These are phyloP conservation scores for Pleomassaria siparia DNA, from an alignment of 2,329 filamentous ascomycete genomes.

Conservation along the genomic window DNA sequence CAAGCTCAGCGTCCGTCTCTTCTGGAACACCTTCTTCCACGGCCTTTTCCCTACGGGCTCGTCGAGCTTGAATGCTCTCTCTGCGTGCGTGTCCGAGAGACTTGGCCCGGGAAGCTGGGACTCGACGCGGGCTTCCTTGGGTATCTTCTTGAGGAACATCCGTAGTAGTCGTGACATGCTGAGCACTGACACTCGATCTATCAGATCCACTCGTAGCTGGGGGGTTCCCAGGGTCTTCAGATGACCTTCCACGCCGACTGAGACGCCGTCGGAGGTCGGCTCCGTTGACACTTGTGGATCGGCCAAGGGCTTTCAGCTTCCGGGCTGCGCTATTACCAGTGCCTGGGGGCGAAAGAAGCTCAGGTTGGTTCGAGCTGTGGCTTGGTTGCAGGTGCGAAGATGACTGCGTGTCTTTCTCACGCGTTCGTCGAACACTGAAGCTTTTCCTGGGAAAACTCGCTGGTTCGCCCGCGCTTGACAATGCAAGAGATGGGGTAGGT, in stretches of 20 bases:
- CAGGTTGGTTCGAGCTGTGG: slow-evolving; percentile 71
- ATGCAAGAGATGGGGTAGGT: slow-evolving; percentile 74
- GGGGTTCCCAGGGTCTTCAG: slow-evolving; percentile 61
- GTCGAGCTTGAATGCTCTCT: slow-evolving; percentile 88
- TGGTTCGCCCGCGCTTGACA: slow-evolving; percentile 73
- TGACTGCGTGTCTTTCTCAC: slow-evolving; percentile 56
- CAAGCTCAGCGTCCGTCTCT: slow-evolving; percentile 81
- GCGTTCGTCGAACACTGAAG: slow-evolving; percentile 74
- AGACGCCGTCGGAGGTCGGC: slow-evolving; percentile 74
- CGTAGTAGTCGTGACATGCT: slow-evolving; percentile 50
- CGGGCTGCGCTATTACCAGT: slow-evolving; percentile 61
- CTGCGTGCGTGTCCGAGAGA: slow-evolving; percentile 85
- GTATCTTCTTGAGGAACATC: slow-evolving; percentile 55
- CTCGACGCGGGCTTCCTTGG: slow-evolving; percentile 31
- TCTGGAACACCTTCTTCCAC: slow-evolving; percentile 81
- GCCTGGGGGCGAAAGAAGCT: slow-evolving; percentile 75
- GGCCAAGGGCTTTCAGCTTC: slow-evolving; percentile 68
- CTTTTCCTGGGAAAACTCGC: slow-evolving; percentile 74
- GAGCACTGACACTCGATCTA: slow-evolving; percentile 60
- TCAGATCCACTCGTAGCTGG: slow-evolving; percentile 79
- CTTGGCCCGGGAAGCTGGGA: slow-evolving; percentile 64
- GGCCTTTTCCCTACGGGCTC: slow-evolving; percentile 71
- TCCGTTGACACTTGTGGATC: slow-evolving; percentile 90
- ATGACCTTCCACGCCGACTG: slow-evolving; percentile 56
- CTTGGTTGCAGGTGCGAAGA: slow-evolving; percentile 52